Conservation (phyloP, 306 rosid species). For the Acacia acuminata region DNA sequence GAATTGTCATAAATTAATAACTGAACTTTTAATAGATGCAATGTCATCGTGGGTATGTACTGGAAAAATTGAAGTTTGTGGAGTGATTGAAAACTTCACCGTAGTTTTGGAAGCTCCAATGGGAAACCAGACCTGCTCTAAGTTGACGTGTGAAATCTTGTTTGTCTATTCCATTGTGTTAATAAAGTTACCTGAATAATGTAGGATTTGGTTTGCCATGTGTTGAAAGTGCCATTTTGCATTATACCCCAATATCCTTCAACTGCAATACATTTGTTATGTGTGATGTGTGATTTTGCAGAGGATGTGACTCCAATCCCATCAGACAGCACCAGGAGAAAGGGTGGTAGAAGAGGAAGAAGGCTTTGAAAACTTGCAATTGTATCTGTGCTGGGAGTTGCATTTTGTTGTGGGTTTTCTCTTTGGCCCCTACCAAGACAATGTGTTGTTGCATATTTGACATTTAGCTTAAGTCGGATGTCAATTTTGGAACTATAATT, state of each 20-base stretch:
- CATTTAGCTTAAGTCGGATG: constrained; percentile 30
- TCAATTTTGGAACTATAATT: constrained; percentile 38
- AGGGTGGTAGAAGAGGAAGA: constrained; percentile 89
- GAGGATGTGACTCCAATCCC: constrained; percentile 92
- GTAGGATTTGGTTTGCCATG: neutral
- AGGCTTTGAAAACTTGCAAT: constrained; percentile 57
- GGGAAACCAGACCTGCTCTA: neutral
- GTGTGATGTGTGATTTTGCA: constrained; percentile 31
- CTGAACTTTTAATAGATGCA: neutral
- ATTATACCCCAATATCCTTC: neutral
- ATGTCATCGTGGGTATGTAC: neutral
- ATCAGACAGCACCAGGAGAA: constrained; percentile 79
- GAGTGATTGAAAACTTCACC: neutral
- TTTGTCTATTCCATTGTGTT: neutral
- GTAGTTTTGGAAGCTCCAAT: neutral
- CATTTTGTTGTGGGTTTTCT: constrained; percentile 10
- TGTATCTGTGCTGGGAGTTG: neutral
- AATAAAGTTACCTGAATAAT: neutral
- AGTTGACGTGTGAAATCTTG: neutral
- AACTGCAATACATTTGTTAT: neutral
- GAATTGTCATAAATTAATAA: neutral
- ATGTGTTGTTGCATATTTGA: constrained; percentile 20
- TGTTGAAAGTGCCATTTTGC: neutral
- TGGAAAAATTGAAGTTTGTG: neutral
- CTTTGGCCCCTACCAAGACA: neutral